phyloP scores from a whole-genome alignment of 2,329 filamentous ascomycete genomes.

The Elsinoe fawcettii region DNA sequence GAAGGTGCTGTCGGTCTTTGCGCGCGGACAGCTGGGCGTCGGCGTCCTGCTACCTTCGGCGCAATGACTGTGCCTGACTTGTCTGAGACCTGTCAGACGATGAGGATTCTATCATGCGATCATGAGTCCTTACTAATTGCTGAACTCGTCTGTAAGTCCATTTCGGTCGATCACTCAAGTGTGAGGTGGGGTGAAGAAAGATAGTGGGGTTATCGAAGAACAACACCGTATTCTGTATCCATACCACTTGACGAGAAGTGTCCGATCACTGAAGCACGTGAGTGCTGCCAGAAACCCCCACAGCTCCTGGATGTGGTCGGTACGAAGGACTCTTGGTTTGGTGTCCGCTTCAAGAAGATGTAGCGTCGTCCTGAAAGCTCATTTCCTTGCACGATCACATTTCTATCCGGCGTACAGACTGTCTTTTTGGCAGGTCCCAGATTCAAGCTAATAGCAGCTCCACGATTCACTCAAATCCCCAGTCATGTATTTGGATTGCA shows the following conservation, averaged over 20 bases:
- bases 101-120: neutral
- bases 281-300: no score
- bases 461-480: no score
- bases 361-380: no score
- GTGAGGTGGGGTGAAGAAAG: neutral
- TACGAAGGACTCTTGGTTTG: no score
- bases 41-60: conserved; percentile 39
- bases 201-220: neutral
- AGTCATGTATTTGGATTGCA: no score
- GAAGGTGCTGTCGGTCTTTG: conserved; percentile 16
- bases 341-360: no score
- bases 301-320: no score
- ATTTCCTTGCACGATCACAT: no score
- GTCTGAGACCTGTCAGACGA: conserved; percentile 24
- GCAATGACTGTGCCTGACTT: conserved; percentile 42
- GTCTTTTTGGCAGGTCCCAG: no score
- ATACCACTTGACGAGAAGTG: neutral
- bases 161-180: conserved; percentile 18
- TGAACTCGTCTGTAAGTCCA: conserved; percentile 46
- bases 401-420: no score
- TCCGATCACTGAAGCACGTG: no score
- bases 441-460: no score
- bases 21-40: conserved; percentile 30
- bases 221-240: neutral
- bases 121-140: conserved; percentile 40